Base-by-base conservation (phyloP, 2,329 filamentous ascomycete genomes). In the Sporothrix luriei region DNA sequence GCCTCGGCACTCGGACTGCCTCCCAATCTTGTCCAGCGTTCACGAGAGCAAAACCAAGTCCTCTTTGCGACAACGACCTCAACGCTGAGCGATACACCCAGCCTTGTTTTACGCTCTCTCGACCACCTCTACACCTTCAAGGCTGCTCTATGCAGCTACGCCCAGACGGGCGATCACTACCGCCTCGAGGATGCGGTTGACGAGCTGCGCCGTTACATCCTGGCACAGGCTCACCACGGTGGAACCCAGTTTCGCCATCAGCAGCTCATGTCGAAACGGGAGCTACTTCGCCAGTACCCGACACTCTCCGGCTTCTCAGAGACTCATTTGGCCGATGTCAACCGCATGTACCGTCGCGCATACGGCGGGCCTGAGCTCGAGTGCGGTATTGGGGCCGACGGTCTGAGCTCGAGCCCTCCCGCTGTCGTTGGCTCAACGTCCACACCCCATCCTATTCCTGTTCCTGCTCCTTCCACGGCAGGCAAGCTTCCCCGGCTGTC, bases 61-160 rank as follows among this genome's bases (percentile, higher is more conserved):
- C 80, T 90, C 68, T 90, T 88, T 80, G 83, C 83, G 1, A 83
- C 62, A 14, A 11, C 62, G 5, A 52, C 62, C 1, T 29, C 43
- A 7, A 29, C 62, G 13, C 46, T 40, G 19, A 24, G 46, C 62
- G 51, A 46, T 11, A 7, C 85, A 1, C 84, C 86, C 33, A 86
- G 87, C 21, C 80, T 91, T 13, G 88, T 84, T 0, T 78, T 91
- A 9, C 76, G 89, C 16, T 83, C 86, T 0, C 81, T 90, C 13
- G 88, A 90, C 76, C 82, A 86, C 65, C 77, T 89, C 59, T 91
- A 89, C 78, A 87, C 85, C 54, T 87, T 91, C 79, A 89, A 89
- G 76, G 81, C 82, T 61, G 85, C 87, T 0, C 81, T 90, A 13
- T 82, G 84, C 21, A 83, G 82, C 72, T 89, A 89, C 76, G 82